Base-by-base conservation (phyloP, 129 eudicot species). In the Flaveria trinervia region DNA sequence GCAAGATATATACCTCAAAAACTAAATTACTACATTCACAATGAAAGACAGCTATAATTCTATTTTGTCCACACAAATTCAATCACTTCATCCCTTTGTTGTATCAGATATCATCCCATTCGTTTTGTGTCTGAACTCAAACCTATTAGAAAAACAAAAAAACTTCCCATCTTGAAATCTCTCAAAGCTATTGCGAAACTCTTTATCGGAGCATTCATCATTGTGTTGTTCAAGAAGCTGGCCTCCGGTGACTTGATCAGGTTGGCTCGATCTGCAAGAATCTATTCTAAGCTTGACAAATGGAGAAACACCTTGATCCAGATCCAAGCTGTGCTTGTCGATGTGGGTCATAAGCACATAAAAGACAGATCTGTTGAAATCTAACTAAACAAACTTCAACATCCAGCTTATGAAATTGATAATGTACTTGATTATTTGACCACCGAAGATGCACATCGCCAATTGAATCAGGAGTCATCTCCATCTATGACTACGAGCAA, bases 251-350 rank as follows among this genome's bases (percentile, higher is more conserved):
- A 67, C 28, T 44, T 75, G 22, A 52, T 68, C 84, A 36, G 70
- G 56, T 69, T 87, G 57, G 82, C 82, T 65, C 44, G 78, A 8
- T 79, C 79, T 6, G 79, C 79, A 68, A 72, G 77, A 54, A 74
- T 81, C 13, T 65, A 79, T 10, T 26, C 79, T 2, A 59, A 48
- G 25, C 72, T 68, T 20, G 59, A 72, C 70, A 79, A 33, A 71
- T 77, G 74, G 76, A 61, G 64, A 7, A 33, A 33, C 2, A 82
- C 36, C 7, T 70, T 87, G 60, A 11, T 71, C 9, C 77, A n/a
- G n/a, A 66, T 87, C 61, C 84, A 49, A 18, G 82, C 61, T 3
- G 33, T 57, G 9, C 65, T 57, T 8, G 65, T 9, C 0, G 65
- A 57, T 57, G 65, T 36, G 0, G 65, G 33, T 9, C 5, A 22